Conservation (phyloP, 768 basidiomycete genomes). For the Rhizopogon roseolus region DNA sequence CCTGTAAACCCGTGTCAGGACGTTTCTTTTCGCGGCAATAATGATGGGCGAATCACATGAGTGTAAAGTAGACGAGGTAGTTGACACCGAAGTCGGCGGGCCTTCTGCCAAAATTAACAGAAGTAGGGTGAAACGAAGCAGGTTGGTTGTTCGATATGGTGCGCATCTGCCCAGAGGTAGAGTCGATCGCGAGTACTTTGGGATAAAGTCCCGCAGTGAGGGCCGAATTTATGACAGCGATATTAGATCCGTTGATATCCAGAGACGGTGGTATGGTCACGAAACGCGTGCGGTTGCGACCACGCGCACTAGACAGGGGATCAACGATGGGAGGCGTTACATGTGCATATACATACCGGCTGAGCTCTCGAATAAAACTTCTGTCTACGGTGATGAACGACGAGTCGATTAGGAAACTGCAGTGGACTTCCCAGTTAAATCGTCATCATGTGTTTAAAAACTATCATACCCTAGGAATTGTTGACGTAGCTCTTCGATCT, state of each 20-base stretch:
- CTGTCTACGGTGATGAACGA: conserved; percentile 71
- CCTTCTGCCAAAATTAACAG: conserved; percentile 77
- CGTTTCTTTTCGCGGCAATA: background rate
- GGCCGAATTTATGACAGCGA: conserved; percentile 70
- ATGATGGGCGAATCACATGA: conserved; percentile 53
- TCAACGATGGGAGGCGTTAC: background rate
- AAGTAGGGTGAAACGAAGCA: conserved; percentile 84
- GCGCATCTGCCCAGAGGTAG: conserved; percentile 53
- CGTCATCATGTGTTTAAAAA: conserved; percentile 2
- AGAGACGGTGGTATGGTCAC: conserved; percentile 67
- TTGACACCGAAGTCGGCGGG: conserved; percentile 68
- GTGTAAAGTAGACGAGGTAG: conserved; percentile 79
- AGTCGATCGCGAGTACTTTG: conserved; percentile 76
- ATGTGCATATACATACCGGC: conserved; percentile 36
- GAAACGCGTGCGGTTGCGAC: conserved; percentile 71
- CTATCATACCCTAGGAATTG: conserved; percentile 67
- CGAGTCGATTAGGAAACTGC: conserved; percentile 84
- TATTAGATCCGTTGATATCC: conserved; percentile 65
- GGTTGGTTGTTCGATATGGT: conserved; percentile 81
- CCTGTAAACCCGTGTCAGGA: conserved; percentile 39
- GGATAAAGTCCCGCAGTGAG: conserved; percentile 87
- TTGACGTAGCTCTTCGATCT: conserved; percentile 94
- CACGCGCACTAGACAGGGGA: conserved; percentile 50
- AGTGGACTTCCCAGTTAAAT: conserved; percentile 1
- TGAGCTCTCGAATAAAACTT: conserved; percentile 65